Percentiles rank a stretch among this genome's conserved stretches.
Conservation (phyloP, 2,329 filamentous ascomycete genomes). For the Diplodia mutila region DNA sequence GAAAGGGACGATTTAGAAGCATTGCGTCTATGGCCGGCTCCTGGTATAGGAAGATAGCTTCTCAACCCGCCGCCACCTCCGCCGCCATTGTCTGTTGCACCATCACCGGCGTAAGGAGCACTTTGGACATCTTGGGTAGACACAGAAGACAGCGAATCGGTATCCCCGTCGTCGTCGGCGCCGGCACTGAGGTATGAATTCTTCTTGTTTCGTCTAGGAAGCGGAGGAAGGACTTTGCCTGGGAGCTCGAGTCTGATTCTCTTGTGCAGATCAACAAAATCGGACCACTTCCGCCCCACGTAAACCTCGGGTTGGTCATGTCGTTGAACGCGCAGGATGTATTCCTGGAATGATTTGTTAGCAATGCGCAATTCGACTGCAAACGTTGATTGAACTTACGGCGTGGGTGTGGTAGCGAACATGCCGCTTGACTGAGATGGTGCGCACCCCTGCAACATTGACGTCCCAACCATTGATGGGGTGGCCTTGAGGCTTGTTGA, state of each 20-base stretch:
- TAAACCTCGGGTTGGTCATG: slow-evolving; percentile 76
- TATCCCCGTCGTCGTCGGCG: slow-evolving; percentile 70
- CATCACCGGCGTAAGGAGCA: slow-evolving; percentile 26
- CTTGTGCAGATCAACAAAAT: slow-evolving; percentile 81
- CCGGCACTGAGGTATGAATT: slow-evolving; percentile 64
- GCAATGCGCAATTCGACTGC: neutral
- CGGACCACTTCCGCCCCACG: slow-evolving; percentile 83
- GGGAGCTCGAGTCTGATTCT: slow-evolving; percentile 81
- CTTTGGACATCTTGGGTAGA: slow-evolving; percentile 67
- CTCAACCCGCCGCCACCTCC: slow-evolving; percentile 45
- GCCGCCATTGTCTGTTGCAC: slow-evolving; percentile 33
- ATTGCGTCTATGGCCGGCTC: slow-evolving; percentile 47
- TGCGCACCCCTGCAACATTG: slow-evolving; percentile 87
- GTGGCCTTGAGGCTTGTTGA: slow-evolving; percentile 87
- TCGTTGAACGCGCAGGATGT: slow-evolving; percentile 82
- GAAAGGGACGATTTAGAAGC: slow-evolving; percentile 43
- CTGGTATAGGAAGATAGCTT: slow-evolving; percentile 44
- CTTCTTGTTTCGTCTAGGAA: slow-evolving; percentile 91
- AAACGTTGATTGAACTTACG: slow-evolving; percentile 50
- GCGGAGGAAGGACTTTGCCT: slow-evolving; percentile 81
- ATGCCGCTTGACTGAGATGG: slow-evolving; percentile 79
- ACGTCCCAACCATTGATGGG: slow-evolving; percentile 96
- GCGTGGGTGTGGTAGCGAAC: slow-evolving; percentile 91
- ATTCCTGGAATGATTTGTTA: slow-evolving; percentile 64
- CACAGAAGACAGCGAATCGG: slow-evolving; percentile 77